Evolutionary conservation across 1,139 yeast species (phyloP).

Genomic region (Candida anutae): DNA sequence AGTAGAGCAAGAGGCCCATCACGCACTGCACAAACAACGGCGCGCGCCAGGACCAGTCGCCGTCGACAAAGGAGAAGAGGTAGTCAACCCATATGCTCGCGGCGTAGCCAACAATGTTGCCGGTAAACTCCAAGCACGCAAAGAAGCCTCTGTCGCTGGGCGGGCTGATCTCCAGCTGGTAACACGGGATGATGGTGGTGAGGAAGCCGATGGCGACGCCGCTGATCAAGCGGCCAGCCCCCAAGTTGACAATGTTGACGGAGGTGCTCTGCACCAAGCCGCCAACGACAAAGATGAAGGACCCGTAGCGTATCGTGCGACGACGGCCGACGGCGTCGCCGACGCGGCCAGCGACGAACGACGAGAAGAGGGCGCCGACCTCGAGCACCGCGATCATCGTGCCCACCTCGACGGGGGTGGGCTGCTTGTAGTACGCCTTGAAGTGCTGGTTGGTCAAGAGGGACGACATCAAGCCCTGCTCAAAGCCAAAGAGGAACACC

Average conservation of each 20-base stretch:
- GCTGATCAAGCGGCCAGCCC: conserved; percentile 69
- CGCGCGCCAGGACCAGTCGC: conserved; percentile 60
- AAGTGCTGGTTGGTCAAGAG: conserved; percentile 64
- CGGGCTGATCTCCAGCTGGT: conserved; percentile 86
- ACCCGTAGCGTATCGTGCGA: conserved; percentile 74
- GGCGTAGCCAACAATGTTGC: conserved; percentile 82
- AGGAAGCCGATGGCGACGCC: conserved; percentile 88
- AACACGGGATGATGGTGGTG: conserved; percentile 93
- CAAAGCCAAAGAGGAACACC: conserved; percentile 55
- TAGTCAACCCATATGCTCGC: conserved; percentile 90
- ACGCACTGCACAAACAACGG: conserved; percentile 74
- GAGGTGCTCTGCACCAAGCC: conserved; percentile 67
- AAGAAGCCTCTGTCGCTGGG: conserved; percentile 83
- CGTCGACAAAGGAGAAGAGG: conserved; percentile 55
- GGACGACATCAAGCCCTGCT: conserved; percentile 56
- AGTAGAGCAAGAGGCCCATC: conserved; percentile 59
- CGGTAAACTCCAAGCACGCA: conserved; percentile 90
- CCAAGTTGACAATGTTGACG: conserved; percentile 40
- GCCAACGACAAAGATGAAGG: conserved; percentile 72
- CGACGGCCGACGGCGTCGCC: conserved; percentile 82
- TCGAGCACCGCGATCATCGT: conserved; percentile 81
- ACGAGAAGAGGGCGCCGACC: conserved; percentile 76
- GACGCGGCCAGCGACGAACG: conserved; percentile 65
- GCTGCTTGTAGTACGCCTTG: conserved; percentile 64
- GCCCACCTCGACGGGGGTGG: conserved; percentile 61